These are phyloP conservation scores for Neofusicoccum parvum DNA, from an alignment of 2,329 filamentous ascomycete genomes.

Conservation along the genomic window DNA sequence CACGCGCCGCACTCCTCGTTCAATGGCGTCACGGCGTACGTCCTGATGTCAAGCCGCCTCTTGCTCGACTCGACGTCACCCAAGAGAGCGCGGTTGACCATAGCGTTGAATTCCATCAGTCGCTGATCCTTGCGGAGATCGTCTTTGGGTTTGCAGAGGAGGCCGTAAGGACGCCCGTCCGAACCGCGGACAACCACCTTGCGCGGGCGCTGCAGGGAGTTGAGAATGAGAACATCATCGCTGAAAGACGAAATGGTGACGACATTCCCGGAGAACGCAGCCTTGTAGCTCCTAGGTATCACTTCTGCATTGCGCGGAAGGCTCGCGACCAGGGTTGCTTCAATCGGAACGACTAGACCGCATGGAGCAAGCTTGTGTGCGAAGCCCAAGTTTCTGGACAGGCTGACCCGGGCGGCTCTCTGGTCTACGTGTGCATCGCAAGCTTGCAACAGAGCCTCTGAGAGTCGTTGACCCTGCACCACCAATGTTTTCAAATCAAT, in stretches of 20 bases:
- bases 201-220: constrained; percentile 88
- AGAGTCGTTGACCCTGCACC: constrained; percentile 77
- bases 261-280: constrained; percentile 80
- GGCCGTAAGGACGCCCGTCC: constrained; percentile 83
- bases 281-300: constrained; percentile 59
- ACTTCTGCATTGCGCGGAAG: constrained; percentile 5
- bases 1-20: constrained; percentile 98
- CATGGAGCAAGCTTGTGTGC: constrained; percentile 81
- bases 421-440: constrained; percentile 78
- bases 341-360: constrained; percentile 83
- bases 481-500: constrained; percentile 72
- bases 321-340: constrained; percentile 79
- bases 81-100: constrained; percentile 95
- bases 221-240: constrained; percentile 87
- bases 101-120: constrained; percentile 98
- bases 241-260: constrained; percentile 79
- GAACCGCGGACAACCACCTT: constrained; percentile 86
- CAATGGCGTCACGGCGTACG: constrained; percentile 92
- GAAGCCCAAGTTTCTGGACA: constrained; percentile 78
- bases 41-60: constrained; percentile 91
- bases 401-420: constrained; percentile 71
- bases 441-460: constrained; percentile 76
- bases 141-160: constrained; percentile 97
- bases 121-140: constrained; percentile 96
- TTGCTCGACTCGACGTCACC: constrained; percentile 88